A percentile compares a stretch with the other conserved stretches of the same genome.
These are phyloP conservation scores for Meira miltonrushii DNA, from an alignment of 1,284 basidiomycete species.

Conservation along the genomic window DNA sequence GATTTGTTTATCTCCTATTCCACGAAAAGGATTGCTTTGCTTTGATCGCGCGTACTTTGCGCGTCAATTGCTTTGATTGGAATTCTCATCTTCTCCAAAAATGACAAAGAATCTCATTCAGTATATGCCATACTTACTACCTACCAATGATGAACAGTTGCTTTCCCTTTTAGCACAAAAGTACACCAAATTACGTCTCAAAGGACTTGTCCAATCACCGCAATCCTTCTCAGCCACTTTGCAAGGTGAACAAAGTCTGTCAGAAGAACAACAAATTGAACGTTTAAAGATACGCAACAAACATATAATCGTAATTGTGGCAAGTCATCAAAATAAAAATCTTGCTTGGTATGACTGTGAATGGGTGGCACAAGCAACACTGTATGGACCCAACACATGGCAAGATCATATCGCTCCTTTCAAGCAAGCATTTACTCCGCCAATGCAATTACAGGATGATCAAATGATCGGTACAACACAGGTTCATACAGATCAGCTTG, in stretches of 20 bases:
- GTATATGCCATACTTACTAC: too few relatives aligned
- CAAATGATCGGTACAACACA: background rate
- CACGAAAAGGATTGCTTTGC: too few relatives aligned
- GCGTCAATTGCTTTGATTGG: too few relatives aligned
- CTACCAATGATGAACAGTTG: too few relatives aligned
- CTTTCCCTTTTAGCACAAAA: too few relatives aligned
- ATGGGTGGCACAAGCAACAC: conserved; percentile 15
- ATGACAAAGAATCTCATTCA: too few relatives aligned
- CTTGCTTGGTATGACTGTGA: background rate
- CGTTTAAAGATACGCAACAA: conserved; percentile 9
- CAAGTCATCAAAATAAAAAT: background rate
- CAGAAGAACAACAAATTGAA: conserved; percentile 5
- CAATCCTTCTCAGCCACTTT: conserved; percentile 17
- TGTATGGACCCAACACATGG: conserved; percentile 11
- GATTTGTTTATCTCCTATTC: too few relatives aligned
- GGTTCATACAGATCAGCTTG: background rate
- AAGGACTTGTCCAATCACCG: conserved; percentile 14
- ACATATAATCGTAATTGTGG: conserved; percentile 14
- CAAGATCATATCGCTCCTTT: conserved; percentile 14
- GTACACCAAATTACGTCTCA: conserved; percentile 14
- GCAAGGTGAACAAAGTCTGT: conserved; percentile 11
- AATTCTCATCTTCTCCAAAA: too few relatives aligned
- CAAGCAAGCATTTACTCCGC: background rate
- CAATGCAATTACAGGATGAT: conserved; percentile 3
- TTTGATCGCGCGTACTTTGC: too few relatives aligned